These are phyloP conservation scores for Magnusiomyces suaveolens DNA, from an alignment of 1,139 yeast species.

Conservation along the genomic window DNA sequence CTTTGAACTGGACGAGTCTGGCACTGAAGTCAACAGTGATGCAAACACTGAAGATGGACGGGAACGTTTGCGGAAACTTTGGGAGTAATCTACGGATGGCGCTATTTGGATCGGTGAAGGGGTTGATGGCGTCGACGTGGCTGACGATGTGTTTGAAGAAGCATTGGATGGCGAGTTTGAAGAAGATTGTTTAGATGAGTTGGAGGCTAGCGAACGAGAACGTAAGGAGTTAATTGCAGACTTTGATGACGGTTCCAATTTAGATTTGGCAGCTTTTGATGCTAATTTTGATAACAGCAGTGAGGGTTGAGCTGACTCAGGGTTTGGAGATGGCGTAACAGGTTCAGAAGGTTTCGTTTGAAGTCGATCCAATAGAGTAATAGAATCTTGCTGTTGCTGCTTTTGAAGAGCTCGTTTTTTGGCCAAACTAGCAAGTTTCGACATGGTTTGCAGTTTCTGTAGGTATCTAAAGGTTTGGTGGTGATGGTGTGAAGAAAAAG, in stretches of 20 bases:
- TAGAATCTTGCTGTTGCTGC: slow-evolving; percentile 7
- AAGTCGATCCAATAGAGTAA: slow-evolving; percentile 9
- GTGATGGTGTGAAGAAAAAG: neutral
- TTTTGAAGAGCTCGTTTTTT: slow-evolving; percentile 12
- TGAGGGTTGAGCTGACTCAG: slow-evolving; percentile 7
- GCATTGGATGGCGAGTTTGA: neutral
- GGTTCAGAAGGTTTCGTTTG: neutral
- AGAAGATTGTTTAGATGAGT: neutral
- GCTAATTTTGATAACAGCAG: slow-evolving; percentile 6
- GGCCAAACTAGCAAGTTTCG: slow-evolving; percentile 14
- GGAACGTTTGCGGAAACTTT: neutral
- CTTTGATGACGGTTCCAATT: neutral
- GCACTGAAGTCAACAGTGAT: neutral
- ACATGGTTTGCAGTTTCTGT: slow-evolving; percentile 4
- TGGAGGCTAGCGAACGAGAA: neutral
- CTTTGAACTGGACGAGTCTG: neutral
- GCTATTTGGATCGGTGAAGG: neutral
- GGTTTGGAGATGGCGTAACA: neutral
- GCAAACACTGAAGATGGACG: neutral
- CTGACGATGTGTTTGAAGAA: neutral
- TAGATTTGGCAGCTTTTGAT: neutral
- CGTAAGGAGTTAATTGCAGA: neutral
- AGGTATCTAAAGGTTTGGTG: neutral
- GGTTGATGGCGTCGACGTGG: neutral
- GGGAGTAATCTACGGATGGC: neutral